Evolutionary conservation across 2,329 filamentous ascomycete species (phyloP).

Genomic region (Diaporthe capsici): DNA sequence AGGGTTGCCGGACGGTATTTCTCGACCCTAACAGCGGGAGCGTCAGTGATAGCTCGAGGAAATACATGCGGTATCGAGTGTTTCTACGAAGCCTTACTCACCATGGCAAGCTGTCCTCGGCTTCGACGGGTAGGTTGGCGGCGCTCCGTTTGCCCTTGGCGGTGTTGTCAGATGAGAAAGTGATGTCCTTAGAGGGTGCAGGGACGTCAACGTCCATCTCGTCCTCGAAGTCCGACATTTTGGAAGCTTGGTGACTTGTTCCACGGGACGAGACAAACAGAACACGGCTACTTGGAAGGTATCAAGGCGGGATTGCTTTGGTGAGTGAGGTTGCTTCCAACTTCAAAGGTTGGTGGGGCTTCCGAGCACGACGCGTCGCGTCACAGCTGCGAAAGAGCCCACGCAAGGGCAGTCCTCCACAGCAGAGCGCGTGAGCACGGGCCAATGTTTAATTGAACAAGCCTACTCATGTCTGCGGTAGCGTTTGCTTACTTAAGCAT

Average conservation of each 20-base stretch:
- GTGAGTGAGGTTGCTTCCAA: slow-evolving; percentile 6
- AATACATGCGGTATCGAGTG: not conserved
- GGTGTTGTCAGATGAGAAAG: slow-evolving; percentile 81
- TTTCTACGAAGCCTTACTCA: slow-evolving; percentile 54
- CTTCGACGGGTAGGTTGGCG: slow-evolving; percentile 93
- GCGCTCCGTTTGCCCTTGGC: slow-evolving; percentile 92
- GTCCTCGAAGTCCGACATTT: slow-evolving; percentile 73
- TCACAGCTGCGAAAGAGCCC: not conserved
- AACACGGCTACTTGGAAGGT: not conserved
- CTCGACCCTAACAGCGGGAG: slow-evolving; percentile 77
- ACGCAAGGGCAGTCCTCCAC: not conserved
- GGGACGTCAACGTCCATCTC: slow-evolving; percentile 73
- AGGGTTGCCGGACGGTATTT: slow-evolving; percentile 94
- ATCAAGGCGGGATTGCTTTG: not conserved
- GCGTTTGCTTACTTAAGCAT: not conserved
- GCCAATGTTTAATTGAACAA: slow-evolving; percentile 18
- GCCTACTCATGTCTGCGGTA: not conserved
- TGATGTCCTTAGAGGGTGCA: slow-evolving; percentile 61
- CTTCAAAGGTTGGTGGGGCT: slow-evolving; percentile 28
- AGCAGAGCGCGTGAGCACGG: slow-evolving; percentile 1
- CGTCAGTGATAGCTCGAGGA: not conserved
- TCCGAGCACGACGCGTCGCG: slow-evolving; percentile 32
- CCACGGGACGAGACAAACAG: not conserved
- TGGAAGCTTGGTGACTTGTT: slow-evolving; percentile 37
- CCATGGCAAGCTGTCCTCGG: slow-evolving; percentile 95